These are phyloP conservation scores for Helotiales sp. DNA, from an alignment of 2,329 filamentous ascomycete genomes.

Conservation along the genomic window DNA sequence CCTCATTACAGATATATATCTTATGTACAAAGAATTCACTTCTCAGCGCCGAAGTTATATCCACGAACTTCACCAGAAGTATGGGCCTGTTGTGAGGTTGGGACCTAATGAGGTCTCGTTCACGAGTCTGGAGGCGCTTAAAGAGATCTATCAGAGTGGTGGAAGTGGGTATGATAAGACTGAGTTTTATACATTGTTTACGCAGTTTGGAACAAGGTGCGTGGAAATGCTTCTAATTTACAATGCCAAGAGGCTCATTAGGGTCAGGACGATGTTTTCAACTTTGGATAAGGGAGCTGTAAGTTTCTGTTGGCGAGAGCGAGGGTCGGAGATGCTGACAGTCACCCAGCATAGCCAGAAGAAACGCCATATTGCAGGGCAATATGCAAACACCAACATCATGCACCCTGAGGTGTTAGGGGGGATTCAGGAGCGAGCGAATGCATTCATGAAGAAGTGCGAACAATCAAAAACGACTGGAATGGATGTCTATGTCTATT, in stretches of 20 bases:
- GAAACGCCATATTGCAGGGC: constrained; percentile 63
- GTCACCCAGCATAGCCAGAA: constrained; percentile 56
- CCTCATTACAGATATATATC: constrained; percentile 21
- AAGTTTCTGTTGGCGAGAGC: background rate
- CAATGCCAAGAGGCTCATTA: background rate
- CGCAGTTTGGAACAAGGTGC: constrained; percentile 55
- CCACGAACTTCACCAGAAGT: constrained; percentile 53
- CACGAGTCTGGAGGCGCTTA: constrained; percentile 54
- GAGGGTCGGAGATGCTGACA: background rate
- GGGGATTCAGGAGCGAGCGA: constrained; percentile 58
- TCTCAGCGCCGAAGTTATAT: constrained; percentile 54
- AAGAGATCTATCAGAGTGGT: constrained; percentile 62
- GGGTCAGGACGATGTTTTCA: constrained; percentile 40
- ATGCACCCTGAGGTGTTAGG: constrained; percentile 54
- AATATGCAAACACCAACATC: constrained; percentile 69
- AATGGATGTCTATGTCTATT: constrained; percentile 45
- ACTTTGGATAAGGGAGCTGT: constrained; percentile 33
- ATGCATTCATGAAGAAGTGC: constrained; percentile 55
- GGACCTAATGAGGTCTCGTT: constrained; percentile 61
- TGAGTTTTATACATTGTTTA: constrained; percentile 63
- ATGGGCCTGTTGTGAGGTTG: constrained; percentile 58
- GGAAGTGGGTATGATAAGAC: constrained; percentile 67
- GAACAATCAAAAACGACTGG: constrained; percentile 43
- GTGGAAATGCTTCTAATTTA: constrained; percentile 18
- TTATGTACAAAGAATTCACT: constrained; percentile 48